Evolutionary conservation across 192 early-diverging fungal species (phyloP).

Genomic region (Entomortierella lignicola): DNA sequence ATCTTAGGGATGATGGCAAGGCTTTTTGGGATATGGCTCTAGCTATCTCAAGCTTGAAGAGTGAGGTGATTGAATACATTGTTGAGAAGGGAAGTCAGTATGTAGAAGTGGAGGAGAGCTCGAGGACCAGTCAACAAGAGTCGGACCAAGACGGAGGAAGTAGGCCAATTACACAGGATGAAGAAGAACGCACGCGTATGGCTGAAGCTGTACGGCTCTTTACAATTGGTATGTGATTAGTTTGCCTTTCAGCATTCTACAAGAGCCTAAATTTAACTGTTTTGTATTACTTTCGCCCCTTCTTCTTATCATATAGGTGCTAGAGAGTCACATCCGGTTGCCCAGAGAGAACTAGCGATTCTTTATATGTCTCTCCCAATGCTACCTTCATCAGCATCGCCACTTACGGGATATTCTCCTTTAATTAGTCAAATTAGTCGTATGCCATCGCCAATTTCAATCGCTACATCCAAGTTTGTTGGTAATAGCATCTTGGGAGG

Average conservation of each 20-base stretch:
- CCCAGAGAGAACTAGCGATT: slow-evolving; percentile 55
- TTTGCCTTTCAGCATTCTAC: neutral
- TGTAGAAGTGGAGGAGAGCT: slow-evolving; percentile 38
- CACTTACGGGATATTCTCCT: slow-evolving; percentile 28
- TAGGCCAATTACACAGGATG: slow-evolving; percentile 23
- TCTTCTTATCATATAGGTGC: slow-evolving; percentile 27
- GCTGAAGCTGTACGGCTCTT: slow-evolving; percentile 55
- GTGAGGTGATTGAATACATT: slow-evolving; percentile 47
- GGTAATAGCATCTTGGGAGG: neutral
- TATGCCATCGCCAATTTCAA: slow-evolving; percentile 18
- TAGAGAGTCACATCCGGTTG: slow-evolving; percentile 53
- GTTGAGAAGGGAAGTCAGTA: slow-evolving; percentile 42
- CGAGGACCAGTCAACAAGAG: slow-evolving; percentile 6
- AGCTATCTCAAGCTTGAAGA: slow-evolving; percentile 52
- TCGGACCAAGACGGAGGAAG: slow-evolving; percentile 16
- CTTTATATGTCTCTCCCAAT: slow-evolving; percentile 55
- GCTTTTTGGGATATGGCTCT: slow-evolving; percentile 59
- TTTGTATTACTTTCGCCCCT: neutral
- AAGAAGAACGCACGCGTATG: slow-evolving; percentile 38
- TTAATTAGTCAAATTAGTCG: slow-evolving; percentile 16
- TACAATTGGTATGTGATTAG: slow-evolving; percentile 49
- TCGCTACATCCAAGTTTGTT: slow-evolving; percentile 9
- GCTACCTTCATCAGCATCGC: slow-evolving; percentile 48
- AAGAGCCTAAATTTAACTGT: neutral
- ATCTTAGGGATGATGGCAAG: slow-evolving; percentile 56